Evolutionary conservation across 306 rosid species (phyloP).

Genomic region (Sechiopsis laciniata): DNA sequence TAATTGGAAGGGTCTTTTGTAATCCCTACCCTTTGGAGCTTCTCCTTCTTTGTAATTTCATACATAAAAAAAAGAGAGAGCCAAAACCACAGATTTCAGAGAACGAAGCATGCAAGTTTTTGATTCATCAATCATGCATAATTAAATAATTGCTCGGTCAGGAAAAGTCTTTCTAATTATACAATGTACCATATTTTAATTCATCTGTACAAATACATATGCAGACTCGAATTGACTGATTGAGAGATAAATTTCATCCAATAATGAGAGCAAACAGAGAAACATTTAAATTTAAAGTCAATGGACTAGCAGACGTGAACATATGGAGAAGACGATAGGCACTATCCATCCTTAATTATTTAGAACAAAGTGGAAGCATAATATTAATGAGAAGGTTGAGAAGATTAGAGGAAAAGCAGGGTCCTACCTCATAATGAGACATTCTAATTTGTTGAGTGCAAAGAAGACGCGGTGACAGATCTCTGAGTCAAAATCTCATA

Average conservation of each 20-base stretch:
- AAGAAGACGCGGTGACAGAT: slow-evolving; percentile 10
- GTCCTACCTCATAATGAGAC: slow-evolving; percentile 16
- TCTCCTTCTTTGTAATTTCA: too few species aligned
- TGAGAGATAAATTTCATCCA: neutral
- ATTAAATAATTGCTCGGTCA: too few species aligned
- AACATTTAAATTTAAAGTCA: neutral
- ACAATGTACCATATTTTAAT: too few species aligned
- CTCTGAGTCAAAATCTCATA: neutral
- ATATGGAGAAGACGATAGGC: neutral
- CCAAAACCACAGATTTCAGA: neutral
- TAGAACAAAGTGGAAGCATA: neutral
- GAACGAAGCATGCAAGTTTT: neutral
- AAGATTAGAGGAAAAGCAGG: slow-evolving; percentile 5
- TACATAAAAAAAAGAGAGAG: too few species aligned
- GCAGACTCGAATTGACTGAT: neutral
- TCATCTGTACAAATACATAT: too few species aligned
- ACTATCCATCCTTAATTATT: neutral
- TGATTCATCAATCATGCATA: too few species aligned
- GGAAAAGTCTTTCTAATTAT: too few species aligned
- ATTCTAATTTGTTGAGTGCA: slow-evolving; percentile 8
- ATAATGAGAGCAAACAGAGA: slow-evolving; percentile 10
- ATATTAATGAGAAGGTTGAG: slow-evolving; percentile 1
- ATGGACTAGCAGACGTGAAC: neutral
- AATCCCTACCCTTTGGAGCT: too few species aligned
- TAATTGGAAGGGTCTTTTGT: too few species aligned